phyloP scores from a whole-genome alignment of 2,329 filamentous ascomycete species.

The Penicillium sp. region DNA sequence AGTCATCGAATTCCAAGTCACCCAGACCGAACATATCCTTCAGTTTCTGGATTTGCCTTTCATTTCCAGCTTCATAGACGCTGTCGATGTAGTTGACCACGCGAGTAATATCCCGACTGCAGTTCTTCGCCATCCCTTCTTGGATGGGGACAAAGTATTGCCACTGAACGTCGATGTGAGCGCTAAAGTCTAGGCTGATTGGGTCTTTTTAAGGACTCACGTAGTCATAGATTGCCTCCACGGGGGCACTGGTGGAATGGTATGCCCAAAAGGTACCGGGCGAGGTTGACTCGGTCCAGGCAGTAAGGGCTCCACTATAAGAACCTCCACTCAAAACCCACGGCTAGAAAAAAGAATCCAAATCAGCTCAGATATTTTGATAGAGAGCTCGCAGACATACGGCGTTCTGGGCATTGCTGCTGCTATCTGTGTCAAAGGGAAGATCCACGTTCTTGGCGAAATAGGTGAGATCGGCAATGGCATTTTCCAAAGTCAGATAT shows the following conservation, averaged over 20 bases:
- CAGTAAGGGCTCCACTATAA: slow-evolving; percentile 56
- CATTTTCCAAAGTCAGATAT: slow-evolving; percentile 54
- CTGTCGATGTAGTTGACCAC: slow-evolving; percentile 58
- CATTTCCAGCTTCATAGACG: slow-evolving; percentile 45
- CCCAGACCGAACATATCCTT: slow-evolving; percentile 55
- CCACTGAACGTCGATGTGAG: slow-evolving; percentile 39
- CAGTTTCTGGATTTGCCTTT: slow-evolving; percentile 43
- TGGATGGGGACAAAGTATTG: slow-evolving; percentile 59
- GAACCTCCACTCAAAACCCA: slow-evolving; percentile 59
- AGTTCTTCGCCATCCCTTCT: slow-evolving; percentile 59
- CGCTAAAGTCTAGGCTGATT: neutral
- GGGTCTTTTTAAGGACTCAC: slow-evolving; percentile 18
- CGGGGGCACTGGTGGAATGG: slow-evolving; percentile 56
- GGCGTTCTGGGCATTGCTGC: slow-evolving; percentile 51
- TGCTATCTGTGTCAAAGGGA: slow-evolving; percentile 51
- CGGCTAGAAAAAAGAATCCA: slow-evolving; percentile 35
- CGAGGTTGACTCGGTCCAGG: slow-evolving; percentile 54
- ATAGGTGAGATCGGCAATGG: slow-evolving; percentile 54
- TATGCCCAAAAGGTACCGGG: slow-evolving; percentile 62
- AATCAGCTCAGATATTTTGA: neutral
- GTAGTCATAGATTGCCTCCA: slow-evolving; percentile 56
- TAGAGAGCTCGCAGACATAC: slow-evolving; percentile 20
- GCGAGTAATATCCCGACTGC: slow-evolving; percentile 52
- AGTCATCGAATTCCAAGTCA: slow-evolving; percentile 53
- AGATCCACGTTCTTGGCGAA: slow-evolving; percentile 55